Evolutionary conservation across 1,139 yeast species (phyloP).

Genomic region (Geotrichum europaeum): DNA sequence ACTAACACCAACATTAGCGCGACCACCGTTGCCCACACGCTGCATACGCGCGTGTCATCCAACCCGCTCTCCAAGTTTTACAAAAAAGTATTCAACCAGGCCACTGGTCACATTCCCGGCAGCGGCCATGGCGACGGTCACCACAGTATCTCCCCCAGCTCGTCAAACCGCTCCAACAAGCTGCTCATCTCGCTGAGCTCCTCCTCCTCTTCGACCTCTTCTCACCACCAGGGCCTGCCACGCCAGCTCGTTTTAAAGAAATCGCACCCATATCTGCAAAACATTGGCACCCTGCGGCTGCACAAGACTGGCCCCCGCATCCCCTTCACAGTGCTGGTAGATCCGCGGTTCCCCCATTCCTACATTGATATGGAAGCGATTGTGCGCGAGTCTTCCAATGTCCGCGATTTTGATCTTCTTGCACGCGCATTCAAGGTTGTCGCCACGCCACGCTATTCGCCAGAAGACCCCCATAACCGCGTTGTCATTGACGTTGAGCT

Average conservation of each 20-base stretch:
- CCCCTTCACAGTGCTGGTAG: conserved; percentile 7
- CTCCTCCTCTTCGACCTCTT: neutral
- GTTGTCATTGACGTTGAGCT: conserved; percentile 10
- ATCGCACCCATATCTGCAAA: conserved; percentile 4
- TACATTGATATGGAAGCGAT: conserved; percentile 15
- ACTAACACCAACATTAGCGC: neutral
- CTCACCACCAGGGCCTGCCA: neutral
- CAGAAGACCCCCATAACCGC: conserved; percentile 9
- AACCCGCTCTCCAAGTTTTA: neutral
- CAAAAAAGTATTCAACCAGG: neutral
- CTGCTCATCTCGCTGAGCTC: neutral
- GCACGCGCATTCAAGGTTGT: conserved; percentile 7
- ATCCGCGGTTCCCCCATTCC: conserved; percentile 14
- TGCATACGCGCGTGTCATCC: neutral
- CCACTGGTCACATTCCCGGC: neutral
- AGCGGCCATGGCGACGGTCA: neutral
- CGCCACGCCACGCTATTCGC: conserved; percentile 9
- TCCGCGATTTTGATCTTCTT: conserved; percentile 3
- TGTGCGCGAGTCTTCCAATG: conserved; percentile 3
- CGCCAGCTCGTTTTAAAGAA: neutral
- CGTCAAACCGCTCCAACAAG: neutral
- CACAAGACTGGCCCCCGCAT: neutral
- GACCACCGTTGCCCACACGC: neutral
- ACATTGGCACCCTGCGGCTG: conserved; percentile 8
- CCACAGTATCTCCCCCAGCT: neutral